phyloP scores from a whole-genome alignment of 176 grass and related monocot genomes.

The Musa beccarii region DNA sequence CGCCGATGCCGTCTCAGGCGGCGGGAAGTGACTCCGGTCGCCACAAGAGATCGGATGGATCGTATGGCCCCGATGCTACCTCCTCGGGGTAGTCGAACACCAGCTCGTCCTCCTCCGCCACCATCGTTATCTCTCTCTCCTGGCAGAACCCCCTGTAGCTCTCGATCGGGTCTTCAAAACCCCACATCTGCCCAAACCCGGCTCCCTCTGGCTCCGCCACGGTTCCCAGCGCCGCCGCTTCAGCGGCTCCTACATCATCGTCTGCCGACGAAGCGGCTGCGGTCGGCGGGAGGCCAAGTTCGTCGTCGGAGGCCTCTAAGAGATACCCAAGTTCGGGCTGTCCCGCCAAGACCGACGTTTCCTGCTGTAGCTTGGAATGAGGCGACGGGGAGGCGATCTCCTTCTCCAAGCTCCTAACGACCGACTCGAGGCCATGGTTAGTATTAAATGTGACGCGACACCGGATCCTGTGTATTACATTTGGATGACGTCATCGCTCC shows the following conservation, averaged over 20 bases:
- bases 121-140: neutral
- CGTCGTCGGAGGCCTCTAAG: conserved; percentile 15
- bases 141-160: neutral
- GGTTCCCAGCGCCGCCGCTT: neutral
- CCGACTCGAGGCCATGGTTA: conserved; percentile 3
- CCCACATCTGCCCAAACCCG: conserved; percentile 17
- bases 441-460: too few species aligned
- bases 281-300: conserved; percentile 18
- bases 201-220: neutral
- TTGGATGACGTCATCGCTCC: too few species aligned
- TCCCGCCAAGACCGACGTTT: neutral
- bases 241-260: neutral
- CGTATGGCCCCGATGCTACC: neutral
- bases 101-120: neutral
- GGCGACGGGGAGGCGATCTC: conserved; percentile 3
- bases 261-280: neutral
- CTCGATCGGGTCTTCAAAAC: conserved; percentile 1
- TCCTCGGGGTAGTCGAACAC: conserved; percentile 6
- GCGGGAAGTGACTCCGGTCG: conserved; percentile 6
- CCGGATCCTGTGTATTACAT: too few species aligned
- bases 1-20: neutral
- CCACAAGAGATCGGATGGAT: conserved; percentile 6
- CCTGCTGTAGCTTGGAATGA: neutral
- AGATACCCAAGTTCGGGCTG: conserved; percentile 12
- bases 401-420: conserved; percentile 10